A percentile compares a stretch with the other conserved stretches of the same genome.
Evolutionary conservation across 2,329 filamentous ascomycete genomes (phyloP).

Genomic region (Hypoxylon sp.): DNA sequence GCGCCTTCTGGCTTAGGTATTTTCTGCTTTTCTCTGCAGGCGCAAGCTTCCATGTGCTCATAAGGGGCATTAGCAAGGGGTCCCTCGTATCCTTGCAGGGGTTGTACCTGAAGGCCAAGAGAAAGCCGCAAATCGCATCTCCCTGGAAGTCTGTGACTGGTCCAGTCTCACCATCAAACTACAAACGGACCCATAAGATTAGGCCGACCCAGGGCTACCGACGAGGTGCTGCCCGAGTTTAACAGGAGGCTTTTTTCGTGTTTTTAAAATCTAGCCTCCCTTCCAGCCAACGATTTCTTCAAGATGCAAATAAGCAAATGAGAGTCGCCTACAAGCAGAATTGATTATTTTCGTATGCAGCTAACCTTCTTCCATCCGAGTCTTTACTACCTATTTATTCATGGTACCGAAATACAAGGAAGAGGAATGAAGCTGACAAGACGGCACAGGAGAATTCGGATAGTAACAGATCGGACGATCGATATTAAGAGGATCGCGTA

Average conservation of each 20-base stretch:
- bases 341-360: not conserved
- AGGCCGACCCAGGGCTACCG: too few relatives aligned
- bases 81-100: conserved; percentile 18
- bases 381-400: too few relatives aligned
- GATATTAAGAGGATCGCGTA: not conserved
- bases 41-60: conserved; percentile 17
- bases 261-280: conserved; percentile 21
- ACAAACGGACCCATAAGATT: conserved; percentile 13
- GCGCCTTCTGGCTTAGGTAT: conserved; percentile 15
- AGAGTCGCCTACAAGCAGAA: too few relatives aligned
- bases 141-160: conserved; percentile 33
- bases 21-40: conserved; percentile 14
- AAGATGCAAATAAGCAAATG: too few relatives aligned
- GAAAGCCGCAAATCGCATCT: conserved; percentile 23
- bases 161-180: conserved; percentile 33
- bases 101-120: conserved; percentile 22
- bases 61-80: conserved; percentile 28
- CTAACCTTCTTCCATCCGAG: not conserved
- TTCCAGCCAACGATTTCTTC: conserved; percentile 13
- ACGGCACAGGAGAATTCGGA: not conserved
- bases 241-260: conserved; percentile 22
- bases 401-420: not conserved
- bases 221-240: conserved; percentile 16
- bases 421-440: not conserved
- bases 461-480: not conserved